phyloP scores from a whole-genome alignment of 2,329 filamentous ascomycete species.

The Cadophora sp. region DNA sequence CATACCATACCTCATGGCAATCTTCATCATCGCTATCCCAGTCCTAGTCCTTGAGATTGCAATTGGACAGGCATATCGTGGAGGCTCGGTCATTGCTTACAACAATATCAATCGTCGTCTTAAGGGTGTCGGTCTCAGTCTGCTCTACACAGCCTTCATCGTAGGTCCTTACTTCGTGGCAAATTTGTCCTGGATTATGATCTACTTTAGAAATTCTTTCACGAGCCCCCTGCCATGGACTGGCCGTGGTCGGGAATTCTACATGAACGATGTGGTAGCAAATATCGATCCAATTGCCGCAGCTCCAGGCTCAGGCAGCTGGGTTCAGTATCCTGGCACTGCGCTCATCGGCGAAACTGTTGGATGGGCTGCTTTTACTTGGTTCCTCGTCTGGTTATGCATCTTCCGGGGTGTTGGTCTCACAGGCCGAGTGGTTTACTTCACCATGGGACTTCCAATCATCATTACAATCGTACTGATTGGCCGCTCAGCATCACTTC shows the following conservation, averaged over 20 bases:
- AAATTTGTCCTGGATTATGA: constrained; percentile 15
- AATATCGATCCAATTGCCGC: not conserved
- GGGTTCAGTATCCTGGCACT: constrained; percentile 8
- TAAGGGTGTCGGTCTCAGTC: constrained; percentile 13
- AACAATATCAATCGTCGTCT: constrained; percentile 16
- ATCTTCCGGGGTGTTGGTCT: constrained; percentile 14
- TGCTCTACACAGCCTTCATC: constrained; percentile 12
- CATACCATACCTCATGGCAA: constrained; percentile 14
- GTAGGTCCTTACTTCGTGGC: constrained; percentile 14
- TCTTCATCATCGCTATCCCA: constrained; percentile 17
- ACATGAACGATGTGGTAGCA: constrained; percentile 11
- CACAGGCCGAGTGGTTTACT: constrained; percentile 16
- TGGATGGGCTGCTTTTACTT: constrained; percentile 11
- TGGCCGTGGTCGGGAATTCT: constrained; percentile 3
- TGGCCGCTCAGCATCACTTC: constrained; percentile 12
- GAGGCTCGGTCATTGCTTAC: constrained; percentile 11
- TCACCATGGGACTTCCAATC: constrained; percentile 10
- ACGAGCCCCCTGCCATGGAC: constrained; percentile 14
- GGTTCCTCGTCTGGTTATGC: constrained; percentile 17
- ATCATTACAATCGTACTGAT: constrained; percentile 8
- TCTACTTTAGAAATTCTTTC: constrained; percentile 16
- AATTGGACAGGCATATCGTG: constrained; percentile 14
- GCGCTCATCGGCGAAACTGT: constrained; percentile 7
- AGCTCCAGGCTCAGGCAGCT: constrained; percentile 4
- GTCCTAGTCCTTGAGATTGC: constrained; percentile 15